phyloP scores from a whole-genome alignment of 257 asterid species.

The Cynanchum wilfordii region DNA sequence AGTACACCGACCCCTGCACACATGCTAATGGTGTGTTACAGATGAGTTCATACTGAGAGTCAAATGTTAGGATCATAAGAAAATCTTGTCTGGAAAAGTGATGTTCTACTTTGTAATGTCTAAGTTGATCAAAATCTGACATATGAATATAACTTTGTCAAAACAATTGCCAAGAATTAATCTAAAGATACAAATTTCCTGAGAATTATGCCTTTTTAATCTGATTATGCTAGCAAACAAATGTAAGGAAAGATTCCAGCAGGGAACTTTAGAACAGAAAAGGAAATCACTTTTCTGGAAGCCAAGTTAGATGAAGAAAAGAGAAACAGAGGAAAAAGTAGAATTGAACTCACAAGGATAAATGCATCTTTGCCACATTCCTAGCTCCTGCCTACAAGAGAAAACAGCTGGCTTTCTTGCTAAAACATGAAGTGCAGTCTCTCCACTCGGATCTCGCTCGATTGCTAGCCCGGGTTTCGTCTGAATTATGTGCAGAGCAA shows the following conservation, averaged over 20 bases:
- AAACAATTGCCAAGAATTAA: too few relatives aligned
- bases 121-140: background rate
- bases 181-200: background rate
- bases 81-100: background rate
- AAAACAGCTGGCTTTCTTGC: constrained; percentile 31
- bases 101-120: background rate
- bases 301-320: too few relatives aligned
- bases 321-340: background rate
- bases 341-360: constrained; percentile 21
- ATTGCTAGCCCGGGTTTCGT: constrained; percentile 26
- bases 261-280: too few relatives aligned
- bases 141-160: background rate
- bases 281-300: background rate
- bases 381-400: constrained; percentile 19
- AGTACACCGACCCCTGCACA: constrained; percentile 22
- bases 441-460: constrained; percentile 31
- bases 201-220: too few relatives aligned
- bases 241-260: too few relatives aligned
- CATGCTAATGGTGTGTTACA: background rate
- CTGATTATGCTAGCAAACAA: too few relatives aligned
- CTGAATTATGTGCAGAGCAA: constrained; percentile 26
- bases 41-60: background rate
- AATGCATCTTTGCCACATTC: constrained; percentile 24
- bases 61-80: background rate
- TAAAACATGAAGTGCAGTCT: constrained; percentile 32